phyloP scores from a whole-genome alignment of 495 filamentous ascomycete species.

The Clavariopsis aquatica region DNA sequence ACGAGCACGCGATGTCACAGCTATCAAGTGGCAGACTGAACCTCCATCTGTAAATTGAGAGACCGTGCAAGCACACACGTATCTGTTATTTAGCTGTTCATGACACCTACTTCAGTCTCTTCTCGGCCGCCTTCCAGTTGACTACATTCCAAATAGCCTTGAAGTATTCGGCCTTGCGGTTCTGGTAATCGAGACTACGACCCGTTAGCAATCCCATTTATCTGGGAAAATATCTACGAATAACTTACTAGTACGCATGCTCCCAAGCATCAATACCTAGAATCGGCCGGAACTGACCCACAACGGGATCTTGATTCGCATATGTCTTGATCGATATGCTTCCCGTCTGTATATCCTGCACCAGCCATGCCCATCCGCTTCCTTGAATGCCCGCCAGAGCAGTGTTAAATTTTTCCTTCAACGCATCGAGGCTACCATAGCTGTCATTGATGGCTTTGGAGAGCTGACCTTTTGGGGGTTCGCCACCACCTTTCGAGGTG shows the following conservation, averaged over 20 bases:
- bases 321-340: slow-evolving; percentile 74
- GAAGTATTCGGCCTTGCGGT: slow-evolving; percentile 99
- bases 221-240: background rate
- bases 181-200: slow-evolving; percentile 87
- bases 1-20: no score
- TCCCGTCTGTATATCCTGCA: slow-evolving; percentile 78
- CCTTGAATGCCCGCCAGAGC: slow-evolving; percentile 89
- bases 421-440: slow-evolving; percentile 70
- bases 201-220: slow-evolving; percentile 2
- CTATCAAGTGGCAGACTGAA: no score
- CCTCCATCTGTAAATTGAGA: no score
- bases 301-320: slow-evolving; percentile 92
- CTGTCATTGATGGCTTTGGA: slow-evolving; percentile 70
- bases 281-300: slow-evolving; percentile 80
- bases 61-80: no score
- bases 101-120: slow-evolving; percentile 61
- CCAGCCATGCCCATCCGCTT: slow-evolving; percentile 93
- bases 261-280: slow-evolving; percentile 98
- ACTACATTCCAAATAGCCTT: slow-evolving; percentile 94
- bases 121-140: slow-evolving; percentile 95
- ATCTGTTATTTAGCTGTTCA: background rate
- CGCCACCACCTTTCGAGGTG: slow-evolving; percentile 69
- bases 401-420: slow-evolving; percentile 76
- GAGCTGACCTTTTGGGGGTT: slow-evolving; percentile 67
- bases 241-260: slow-evolving; percentile 72